Evolutionary conservation across 305 asterid genomes (phyloP).

Genomic region (Fraxinus sp.): DNA sequence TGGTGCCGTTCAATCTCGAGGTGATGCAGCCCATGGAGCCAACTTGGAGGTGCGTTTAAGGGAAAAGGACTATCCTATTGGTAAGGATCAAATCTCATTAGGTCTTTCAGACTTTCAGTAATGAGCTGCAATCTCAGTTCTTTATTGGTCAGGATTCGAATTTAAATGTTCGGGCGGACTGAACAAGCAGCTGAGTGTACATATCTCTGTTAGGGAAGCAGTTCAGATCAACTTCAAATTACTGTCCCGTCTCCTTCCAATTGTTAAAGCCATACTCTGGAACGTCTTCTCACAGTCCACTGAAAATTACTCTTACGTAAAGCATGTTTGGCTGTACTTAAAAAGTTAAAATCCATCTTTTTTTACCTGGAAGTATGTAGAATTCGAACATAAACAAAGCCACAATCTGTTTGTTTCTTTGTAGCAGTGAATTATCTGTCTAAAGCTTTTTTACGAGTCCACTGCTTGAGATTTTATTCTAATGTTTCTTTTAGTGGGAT

Average conservation of each 20-base stretch:
- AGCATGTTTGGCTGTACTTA: neutral
- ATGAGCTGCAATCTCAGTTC: conserved; percentile 14
- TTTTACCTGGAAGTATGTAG: neutral
- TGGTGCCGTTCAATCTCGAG: too few species aligned
- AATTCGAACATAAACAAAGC: neutral
- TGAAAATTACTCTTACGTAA: neutral
- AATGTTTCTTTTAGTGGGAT: too few species aligned
- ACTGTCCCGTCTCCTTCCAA: conserved; percentile 35
- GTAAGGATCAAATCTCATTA: too few species aligned
- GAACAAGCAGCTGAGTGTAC: conserved; percentile 40
- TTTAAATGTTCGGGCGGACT: conserved; percentile 34
- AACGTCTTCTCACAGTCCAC: conserved; percentile 24
- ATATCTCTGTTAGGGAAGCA: conserved; percentile 42
- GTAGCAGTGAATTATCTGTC: neutral
- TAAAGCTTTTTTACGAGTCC: too few species aligned
- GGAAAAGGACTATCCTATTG: too few species aligned
- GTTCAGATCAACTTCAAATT: conserved; percentile 50
- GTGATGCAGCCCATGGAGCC: too few species aligned
- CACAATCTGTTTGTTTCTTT: neutral
- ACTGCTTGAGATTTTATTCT: too few species aligned
- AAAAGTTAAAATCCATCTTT: neutral
- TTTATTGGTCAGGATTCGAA: conserved; percentile 34
- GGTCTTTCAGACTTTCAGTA: too few species aligned
- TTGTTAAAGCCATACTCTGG: conserved; percentile 31
- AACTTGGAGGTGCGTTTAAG: too few species aligned